Conservation (phyloP, 441 rosid species). For the Adansonia rubrostipa region DNA sequence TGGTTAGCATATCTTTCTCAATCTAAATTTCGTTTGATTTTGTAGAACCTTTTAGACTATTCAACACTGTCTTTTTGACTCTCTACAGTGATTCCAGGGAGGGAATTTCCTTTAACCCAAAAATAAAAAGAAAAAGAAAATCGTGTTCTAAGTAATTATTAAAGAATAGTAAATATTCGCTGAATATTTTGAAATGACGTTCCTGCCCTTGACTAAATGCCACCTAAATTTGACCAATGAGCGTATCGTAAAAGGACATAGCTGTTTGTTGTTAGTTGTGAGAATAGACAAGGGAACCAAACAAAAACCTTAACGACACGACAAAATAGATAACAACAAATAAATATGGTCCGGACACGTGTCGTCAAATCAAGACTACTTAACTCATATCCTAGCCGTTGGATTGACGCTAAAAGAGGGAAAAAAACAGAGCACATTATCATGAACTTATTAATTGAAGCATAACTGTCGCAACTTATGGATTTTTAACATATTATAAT, state of each 20-base stretch:
- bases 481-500: too few relatives aligned
- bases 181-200: conserved; percentile 10
- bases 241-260: background rate
- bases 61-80: background rate
- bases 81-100: background rate
- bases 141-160: too few relatives aligned
- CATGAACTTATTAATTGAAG: too few relatives aligned
- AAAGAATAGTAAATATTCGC: background rate
- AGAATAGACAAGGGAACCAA: background rate
- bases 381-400: too few relatives aligned
- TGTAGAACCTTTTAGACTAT: background rate
- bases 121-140: background rate
- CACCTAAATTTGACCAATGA: background rate
- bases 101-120: too few relatives aligned
- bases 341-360: too few relatives aligned
- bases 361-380: too few relatives aligned
- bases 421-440: too few relatives aligned
- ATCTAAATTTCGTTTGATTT: background rate
- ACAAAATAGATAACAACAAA: background rate
- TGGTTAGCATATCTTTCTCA: background rate
- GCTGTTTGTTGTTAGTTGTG: conserved; percentile 3
- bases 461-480: too few relatives aligned
- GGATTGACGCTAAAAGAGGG: too few relatives aligned
- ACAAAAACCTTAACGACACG: background rate
- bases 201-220: conserved; percentile 30